phyloP scores from a whole-genome alignment of 2,329 filamentous ascomycete species.

The Fusarium poae region DNA sequence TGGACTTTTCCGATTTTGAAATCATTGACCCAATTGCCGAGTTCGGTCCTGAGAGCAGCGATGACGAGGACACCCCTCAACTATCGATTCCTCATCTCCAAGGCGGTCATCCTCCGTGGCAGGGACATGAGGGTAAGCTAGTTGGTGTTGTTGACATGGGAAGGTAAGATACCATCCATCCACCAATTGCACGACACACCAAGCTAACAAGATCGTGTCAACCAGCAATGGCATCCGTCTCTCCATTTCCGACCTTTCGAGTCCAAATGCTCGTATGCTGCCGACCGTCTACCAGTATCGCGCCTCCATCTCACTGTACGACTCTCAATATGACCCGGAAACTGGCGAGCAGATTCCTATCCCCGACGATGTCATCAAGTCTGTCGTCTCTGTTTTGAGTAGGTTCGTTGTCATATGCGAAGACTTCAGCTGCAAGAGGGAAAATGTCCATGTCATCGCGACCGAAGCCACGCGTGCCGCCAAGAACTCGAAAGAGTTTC shows the following conservation, averaged over 20 bases:
- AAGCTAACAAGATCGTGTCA: constrained; percentile 16
- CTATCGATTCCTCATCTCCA: constrained; percentile 7
- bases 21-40: constrained; percentile 44
- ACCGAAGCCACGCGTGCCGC: constrained; percentile 52
- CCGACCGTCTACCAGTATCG: constrained; percentile 59
- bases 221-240: constrained; percentile 78
- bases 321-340: constrained; percentile 51
- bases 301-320: constrained; percentile 52
- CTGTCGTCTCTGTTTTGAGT: constrained; percentile 47
- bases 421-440: constrained; percentile 46
- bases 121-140: constrained; percentile 49
- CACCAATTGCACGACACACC: not conserved
- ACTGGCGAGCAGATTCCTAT: constrained; percentile 52
- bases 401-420: constrained; percentile 50
- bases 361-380: constrained; percentile 47
- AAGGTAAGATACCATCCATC: constrained; percentile 44
- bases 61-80: constrained; percentile 31
- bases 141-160: constrained; percentile 57
- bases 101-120: constrained; percentile 49
- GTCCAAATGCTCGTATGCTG: constrained; percentile 70
- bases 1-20: constrained; percentile 48
- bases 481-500: constrained; percentile 49
- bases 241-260: constrained; percentile 64
- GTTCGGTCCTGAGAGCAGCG: constrained; percentile 31
- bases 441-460: constrained; percentile 51